Base-by-base conservation (phyloP, 805 yeast species). In the Grigorovia humatica region DNA sequence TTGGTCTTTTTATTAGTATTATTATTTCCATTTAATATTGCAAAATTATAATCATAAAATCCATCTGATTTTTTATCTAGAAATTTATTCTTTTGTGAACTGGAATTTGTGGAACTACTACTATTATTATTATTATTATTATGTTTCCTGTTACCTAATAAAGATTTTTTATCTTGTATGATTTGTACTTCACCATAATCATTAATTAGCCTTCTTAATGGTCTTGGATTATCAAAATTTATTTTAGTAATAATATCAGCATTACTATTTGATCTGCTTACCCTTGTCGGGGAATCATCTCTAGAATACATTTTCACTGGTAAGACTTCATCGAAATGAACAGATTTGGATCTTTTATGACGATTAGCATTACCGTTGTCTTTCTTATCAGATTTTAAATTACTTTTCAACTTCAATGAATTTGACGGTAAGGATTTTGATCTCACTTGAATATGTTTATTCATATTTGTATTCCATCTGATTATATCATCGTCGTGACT, bases 241-340 rank as follows among this genome's bases (percentile, higher is more conserved):
- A 51, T 49, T 44, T 35, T 51, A 9, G 30, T 49, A 18, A 46
- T 44, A 43, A 23, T 41, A 11, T 46, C 48, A 29, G 30, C 27
- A 9, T 53, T 48, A 42, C 47, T 48, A 41, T 42, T 40, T 67
- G 27, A 38, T 23, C 41, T 45, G 19, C 46, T 38, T 17, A 91
- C 85, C 2, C 88, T 84, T 4, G 78, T 73, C 15, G 98, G 97
- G 51, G 77, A 78, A 62, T 88, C 96, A 51, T 76, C 75, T 57
- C 80, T 78, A 54, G 80, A 76, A 64, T 88, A 89, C 65, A 84
- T 86, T 52, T 84, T 76, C 27, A 88, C 83, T 57, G 85, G 87
- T 19, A 74, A 77, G 35, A 74, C 78, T 44, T 79, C 75, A 48
- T 85, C 89, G 64, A 88, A 88, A 72, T 88, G 96, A 8, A 88